Conservation (phyloP, 1,139 yeast species). For the Suhomyces chickasaworum region DNA sequence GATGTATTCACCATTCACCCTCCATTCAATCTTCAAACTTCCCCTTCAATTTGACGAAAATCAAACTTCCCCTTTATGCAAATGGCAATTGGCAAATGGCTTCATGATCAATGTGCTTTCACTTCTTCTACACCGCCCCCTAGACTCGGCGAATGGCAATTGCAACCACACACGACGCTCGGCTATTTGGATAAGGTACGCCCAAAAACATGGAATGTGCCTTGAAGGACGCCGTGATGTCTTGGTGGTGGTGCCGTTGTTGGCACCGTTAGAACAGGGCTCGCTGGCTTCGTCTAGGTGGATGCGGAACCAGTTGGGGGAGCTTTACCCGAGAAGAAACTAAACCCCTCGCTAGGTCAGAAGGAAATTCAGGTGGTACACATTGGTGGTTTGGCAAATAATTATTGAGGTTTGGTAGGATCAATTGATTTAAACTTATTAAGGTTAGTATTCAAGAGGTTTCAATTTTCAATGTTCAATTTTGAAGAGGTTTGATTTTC, state of each 20-base stretch:
- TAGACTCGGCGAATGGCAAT: constrained; percentile 4
- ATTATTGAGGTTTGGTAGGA: too few relatives aligned
- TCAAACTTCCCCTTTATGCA: too few relatives aligned
- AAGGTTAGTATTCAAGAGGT: too few relatives aligned
- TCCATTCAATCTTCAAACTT: not conserved
- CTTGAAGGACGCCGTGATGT: constrained; percentile 1
- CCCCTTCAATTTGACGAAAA: too few relatives aligned
- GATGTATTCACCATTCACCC: not conserved
- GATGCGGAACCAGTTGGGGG: not conserved
- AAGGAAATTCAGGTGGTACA: not conserved
- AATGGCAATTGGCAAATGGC: too few relatives aligned
- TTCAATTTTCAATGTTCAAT: not conserved
- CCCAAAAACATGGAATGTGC: constrained; percentile 2
- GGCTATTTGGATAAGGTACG: constrained; percentile 3
- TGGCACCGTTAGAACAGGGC: constrained; percentile 5
- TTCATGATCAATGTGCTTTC: not conserved
- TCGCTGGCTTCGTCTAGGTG: not conserved
- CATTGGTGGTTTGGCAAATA: too few relatives aligned
- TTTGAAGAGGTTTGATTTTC: not conserved
- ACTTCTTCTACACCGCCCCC: constrained; percentile 1
- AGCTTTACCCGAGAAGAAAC: not conserved
- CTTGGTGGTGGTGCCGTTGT: constrained; percentile 1
- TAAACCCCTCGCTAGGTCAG: not conserved
- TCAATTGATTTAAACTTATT: too few relatives aligned
- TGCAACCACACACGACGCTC: constrained; percentile 2